These are phyloP conservation scores for Lippia alba DNA, from an alignment of 305 asterid genomes.

Conservation along the genomic window DNA sequence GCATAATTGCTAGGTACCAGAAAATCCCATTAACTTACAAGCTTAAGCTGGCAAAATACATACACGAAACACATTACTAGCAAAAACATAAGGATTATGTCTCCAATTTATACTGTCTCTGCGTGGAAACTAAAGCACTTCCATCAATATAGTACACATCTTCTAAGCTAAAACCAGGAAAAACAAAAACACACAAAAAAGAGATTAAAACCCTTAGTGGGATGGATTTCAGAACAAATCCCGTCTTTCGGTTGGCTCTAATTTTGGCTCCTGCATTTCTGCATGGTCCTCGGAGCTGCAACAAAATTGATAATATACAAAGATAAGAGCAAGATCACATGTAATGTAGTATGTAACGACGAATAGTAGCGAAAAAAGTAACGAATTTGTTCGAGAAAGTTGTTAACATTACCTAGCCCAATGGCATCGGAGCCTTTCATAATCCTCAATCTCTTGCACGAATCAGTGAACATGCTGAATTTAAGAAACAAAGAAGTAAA, in stretches of 20 bases:
- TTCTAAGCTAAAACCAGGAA: constrained; percentile 35
- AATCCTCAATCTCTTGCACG: constrained; percentile 86
- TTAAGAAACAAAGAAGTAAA: neutral
- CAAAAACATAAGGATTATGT: constrained; percentile 40
- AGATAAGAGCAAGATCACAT: neutral
- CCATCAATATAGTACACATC: constrained; percentile 43
- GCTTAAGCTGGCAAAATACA: constrained; percentile 29
- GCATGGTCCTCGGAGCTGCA: constrained; percentile 78
- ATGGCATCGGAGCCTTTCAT: constrained; percentile 89
- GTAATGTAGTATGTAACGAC: neutral
- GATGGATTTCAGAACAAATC: constrained; percentile 26
- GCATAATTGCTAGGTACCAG: constrained; percentile 28
- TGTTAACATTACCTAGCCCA: constrained; percentile 68
- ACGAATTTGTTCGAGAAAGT: neutral
- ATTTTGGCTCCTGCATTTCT: constrained; percentile 71
- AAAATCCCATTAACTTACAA: constrained; percentile 40
- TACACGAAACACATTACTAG: constrained; percentile 31
- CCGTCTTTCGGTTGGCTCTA: constrained; percentile 30
- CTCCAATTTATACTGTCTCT: constrained; percentile 35
- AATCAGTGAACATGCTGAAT: constrained; percentile 78
- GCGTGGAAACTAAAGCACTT: constrained; percentile 39
- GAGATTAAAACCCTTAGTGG: constrained; percentile 17
- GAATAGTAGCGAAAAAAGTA: neutral
- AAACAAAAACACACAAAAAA: neutral
- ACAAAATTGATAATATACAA: constrained; percentile 1